A percentile compares a stretch with the other conserved stretches of the same genome.
These are phyloP conservation scores for Podaxis sp. DNA, from an alignment of 768 basidiomycete genomes.

Conservation along the genomic window DNA sequence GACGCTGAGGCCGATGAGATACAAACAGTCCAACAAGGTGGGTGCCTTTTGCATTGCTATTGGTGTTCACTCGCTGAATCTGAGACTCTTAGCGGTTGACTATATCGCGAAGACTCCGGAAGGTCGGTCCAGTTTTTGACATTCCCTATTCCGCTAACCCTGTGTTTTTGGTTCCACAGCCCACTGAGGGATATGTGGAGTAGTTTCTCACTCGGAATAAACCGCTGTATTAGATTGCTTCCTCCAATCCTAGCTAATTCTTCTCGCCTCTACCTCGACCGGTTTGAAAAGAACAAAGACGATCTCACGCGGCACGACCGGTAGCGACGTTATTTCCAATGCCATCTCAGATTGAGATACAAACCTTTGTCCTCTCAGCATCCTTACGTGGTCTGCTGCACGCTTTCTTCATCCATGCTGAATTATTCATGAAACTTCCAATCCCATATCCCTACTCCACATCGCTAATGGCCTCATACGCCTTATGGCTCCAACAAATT, in stretches of 20 bases:
- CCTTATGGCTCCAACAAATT: slow-evolving; percentile 3
- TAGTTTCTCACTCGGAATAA: slow-evolving; percentile 25
- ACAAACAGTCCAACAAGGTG: slow-evolving; percentile 87
- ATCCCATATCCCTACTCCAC: background rate
- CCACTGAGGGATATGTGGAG: slow-evolving; percentile 34
- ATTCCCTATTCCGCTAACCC: slow-evolving; percentile 15
- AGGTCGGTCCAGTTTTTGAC: slow-evolving; percentile 39
- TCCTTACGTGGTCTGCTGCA: slow-evolving; percentile 7
- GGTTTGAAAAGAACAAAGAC: slow-evolving; percentile 13
- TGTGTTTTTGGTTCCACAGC: slow-evolving; percentile 30
- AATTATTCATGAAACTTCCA: slow-evolving; percentile 8
- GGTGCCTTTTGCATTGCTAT: slow-evolving; percentile 18
- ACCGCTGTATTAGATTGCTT: slow-evolving; percentile 34
- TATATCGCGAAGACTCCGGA: slow-evolving; percentile 93
- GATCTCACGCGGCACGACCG: slow-evolving; percentile 22
- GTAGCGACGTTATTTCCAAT: slow-evolving; percentile 17
- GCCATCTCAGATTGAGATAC: slow-evolving; percentile 8
- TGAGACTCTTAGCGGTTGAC: slow-evolving; percentile 67
- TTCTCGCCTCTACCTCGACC: slow-evolving; percentile 12
- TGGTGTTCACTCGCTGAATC: slow-evolving; percentile 16
- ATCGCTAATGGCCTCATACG: background rate
- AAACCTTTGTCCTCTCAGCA: background rate
- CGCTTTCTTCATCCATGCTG: background rate
- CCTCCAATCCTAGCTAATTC: slow-evolving; percentile 24
- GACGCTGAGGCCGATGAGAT: slow-evolving; percentile 96